Base-by-base conservation (phyloP, 1,284 basidiomycete genomes). In the Papiliotrema flavescens region DNA sequence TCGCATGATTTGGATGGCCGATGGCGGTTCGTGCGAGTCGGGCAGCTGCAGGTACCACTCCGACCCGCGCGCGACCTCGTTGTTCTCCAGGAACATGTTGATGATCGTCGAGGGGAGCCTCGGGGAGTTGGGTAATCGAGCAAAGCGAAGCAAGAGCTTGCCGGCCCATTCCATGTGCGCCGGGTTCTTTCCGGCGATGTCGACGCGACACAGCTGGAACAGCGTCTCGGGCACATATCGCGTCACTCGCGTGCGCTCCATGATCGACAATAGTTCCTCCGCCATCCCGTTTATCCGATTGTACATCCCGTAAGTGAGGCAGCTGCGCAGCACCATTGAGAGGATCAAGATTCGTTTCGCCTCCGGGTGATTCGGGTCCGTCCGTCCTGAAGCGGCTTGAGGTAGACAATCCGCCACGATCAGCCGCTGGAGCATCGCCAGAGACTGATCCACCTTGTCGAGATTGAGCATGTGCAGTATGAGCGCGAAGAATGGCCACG, bases 61-160 rank as follows among this genome's bases (percentile, higher is more conserved):
- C 4, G 26, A 13, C 9, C 36, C 45, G 6, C 13, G 7, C 8
- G 9, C 5, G 6, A 9, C 13, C 17, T 15, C 8, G 37, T 11
- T 15, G 23, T 43, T 28, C 11, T 53, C 26, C 7, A 53, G 17
- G 35, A 32, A 53, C 6, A 26, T 20, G 37, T 53, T 42, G 36
- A 53, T 42, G 37, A 48, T 53, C 4, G 52, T 23, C 20, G 37
- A 28, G 17, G 52, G 39, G n/a, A 53, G 37, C 13, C 45, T 35
- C 39, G 52, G 36, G 24, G 40, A 13, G 6, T 44, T 22, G 2
- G 42, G 22, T 14, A 47, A 37, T 14, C 35, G 7, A 11, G 46
- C 46, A 26, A 20, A 47, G 8, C 39, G 37, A 6, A 35, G 37
- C 15, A 53, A 26, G 26, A 43, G 17, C 7, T 26, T 26, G 5